A percentile compares a stretch with the other conserved stretches of the same genome.
These are phyloP conservation scores for Zea mays DNA, from an alignment of 176 grass and related monocot genomes.

Conservation along the genomic window Zm-B73-REFERENCE-NAM-5.0 NC_050104.1:10774001-10774500, in stretches of 20 bases:
- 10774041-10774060: neutral
- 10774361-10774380: neutral
- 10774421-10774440: constrained; percentile 69
- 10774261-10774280: constrained; percentile 95
- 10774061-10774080: neutral
- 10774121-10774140: neutral
- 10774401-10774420: constrained; percentile 76
- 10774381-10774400: constrained; percentile 54
- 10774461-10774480: constrained; percentile 56
- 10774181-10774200: constrained; percentile 72
- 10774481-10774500: constrained; percentile 76
- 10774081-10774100: neutral
- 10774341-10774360: neutral
- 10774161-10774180: constrained; percentile 56
- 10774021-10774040: neutral
- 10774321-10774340: neutral
- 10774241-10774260: constrained; percentile 37
- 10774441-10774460: constrained; percentile 71
- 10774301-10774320: neutral
- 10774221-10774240: constrained; percentile 57
- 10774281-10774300: constrained; percentile 49
- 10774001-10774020: neutral
- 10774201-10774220: constrained; percentile 88
- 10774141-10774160: constrained; percentile 59
- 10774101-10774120: neutral